Evolutionary conservation across 345 rosid genomes (phyloP), one percentile per base, ranked within the genome.

Genomic region (Dipteronia dyeriana): DNA sequence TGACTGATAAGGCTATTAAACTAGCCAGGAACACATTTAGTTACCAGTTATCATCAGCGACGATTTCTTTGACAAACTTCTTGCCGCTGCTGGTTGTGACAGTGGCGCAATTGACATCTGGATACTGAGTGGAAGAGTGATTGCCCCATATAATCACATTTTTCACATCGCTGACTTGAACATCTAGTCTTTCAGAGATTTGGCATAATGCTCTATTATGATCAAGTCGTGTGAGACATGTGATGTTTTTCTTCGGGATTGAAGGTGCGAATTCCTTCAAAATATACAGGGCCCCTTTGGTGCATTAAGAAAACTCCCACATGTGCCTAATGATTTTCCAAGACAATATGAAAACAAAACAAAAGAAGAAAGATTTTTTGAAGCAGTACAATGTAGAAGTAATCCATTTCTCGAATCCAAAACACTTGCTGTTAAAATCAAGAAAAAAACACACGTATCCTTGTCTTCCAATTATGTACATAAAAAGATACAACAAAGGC

Each of bases 121-220:
- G 98, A 76, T 91, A 91, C 43, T 92, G 98, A 60, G 97, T 91
- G 23, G 97, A 89, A n/a, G 95, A 95, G 79, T 95, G 98, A 79
- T 92, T 92, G 17, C 98, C 98, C 96, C 98, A 93, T 20, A 95
- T 82, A 73, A 90, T 85, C 3, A 88, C 88, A 45, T 95, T 95
- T 82, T 87, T 95, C 63, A 93, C 90, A 25, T 88, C 86, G 49
- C 84, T 76, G 20, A 90, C 91, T 0, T 84, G 85, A 78, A 87
- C 89, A 62, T 84, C 68, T n/a, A 95, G 81, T 82, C 79, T 89
- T 74, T 89, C 93, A 1, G 98, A 86, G 81, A 95, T 84, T 71
- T 82, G 91, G 54, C 89, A 91, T 38, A 89, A 80, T 74, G 97
- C 94, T 80, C 98, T 84, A 82, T 90, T 95, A 54, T 93, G 98